Percentiles rank a stretch among this genome's conserved stretches.
Conservation (phyloP, 305 asterid species). For the Solanum aculeatissimum region DNA sequence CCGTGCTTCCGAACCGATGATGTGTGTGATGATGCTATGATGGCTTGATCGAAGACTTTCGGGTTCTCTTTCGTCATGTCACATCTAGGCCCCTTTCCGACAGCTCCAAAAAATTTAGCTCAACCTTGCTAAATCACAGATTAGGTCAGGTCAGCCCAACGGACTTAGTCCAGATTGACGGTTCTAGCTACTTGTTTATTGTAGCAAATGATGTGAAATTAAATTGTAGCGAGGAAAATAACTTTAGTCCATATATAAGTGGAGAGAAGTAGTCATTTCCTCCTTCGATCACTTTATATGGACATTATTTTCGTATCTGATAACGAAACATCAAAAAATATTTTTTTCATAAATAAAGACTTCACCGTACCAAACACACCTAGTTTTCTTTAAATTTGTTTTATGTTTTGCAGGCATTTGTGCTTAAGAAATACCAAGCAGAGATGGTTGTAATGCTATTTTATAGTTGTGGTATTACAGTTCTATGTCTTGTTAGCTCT, state of each 20-base stretch:
- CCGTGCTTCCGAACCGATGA: no score
- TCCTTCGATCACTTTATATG: no score
- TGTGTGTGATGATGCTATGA: no score
- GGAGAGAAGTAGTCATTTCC: background rate
- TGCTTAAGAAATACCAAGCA: constrained; percentile 38
- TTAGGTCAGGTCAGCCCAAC: no score
- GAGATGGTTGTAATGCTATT: constrained; percentile 41
- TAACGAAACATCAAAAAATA: background rate
- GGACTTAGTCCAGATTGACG: no score
- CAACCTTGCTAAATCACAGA: no score
- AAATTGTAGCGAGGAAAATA: background rate
- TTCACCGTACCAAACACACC: no score
- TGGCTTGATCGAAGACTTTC: no score
- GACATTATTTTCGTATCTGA: no score
- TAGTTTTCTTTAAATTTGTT: background rate
- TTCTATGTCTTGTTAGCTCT: constrained; percentile 28
- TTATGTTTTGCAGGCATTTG: constrained; percentile 30
- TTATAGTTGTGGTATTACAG: constrained; percentile 40
- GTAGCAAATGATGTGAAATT: background rate
- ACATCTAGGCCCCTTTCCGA: no score
- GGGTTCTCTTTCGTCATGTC: no score
- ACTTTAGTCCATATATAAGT: background rate
- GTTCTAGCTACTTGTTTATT: background rate
- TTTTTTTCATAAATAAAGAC: background rate
- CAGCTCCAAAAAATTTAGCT: no score